These are phyloP conservation scores for Sporothrix schenckii DNA, from an alignment of 2,329 filamentous ascomycete species.

Conservation along the genomic window DNA sequence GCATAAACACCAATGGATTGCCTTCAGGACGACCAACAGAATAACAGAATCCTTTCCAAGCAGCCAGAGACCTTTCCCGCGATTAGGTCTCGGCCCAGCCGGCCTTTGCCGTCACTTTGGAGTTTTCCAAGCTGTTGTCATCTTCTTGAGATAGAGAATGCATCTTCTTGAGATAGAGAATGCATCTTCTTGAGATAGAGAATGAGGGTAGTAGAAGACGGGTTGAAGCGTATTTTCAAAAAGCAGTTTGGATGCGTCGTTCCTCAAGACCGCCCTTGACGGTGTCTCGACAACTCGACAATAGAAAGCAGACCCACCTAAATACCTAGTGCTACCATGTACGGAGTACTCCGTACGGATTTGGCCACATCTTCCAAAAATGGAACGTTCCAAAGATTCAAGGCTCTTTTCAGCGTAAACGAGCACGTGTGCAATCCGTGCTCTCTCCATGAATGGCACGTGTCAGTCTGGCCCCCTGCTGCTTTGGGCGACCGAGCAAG, in stretches of 20 bases:
- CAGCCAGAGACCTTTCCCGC: not conserved
- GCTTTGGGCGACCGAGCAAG: slow-evolving; percentile 12
- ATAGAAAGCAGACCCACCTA: not conserved
- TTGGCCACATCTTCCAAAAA: not conserved
- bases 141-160: not conserved
- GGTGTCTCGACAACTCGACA: not conserved
- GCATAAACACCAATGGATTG: slow-evolving; percentile 6
- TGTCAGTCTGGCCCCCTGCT: not conserved
- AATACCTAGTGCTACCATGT: not conserved
- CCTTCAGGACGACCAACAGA: not conserved
- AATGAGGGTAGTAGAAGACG: not conserved
- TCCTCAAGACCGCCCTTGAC: not conserved
- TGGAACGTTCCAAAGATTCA: not conserved
- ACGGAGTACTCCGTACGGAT: not conserved
- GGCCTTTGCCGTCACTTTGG: not conserved
- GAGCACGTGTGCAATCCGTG: not conserved
- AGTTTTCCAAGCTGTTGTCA: slow-evolving; percentile 5
- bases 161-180: not conserved
- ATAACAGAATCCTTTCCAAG: not conserved
- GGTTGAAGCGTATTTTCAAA: not conserved
- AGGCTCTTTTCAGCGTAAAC: not conserved
- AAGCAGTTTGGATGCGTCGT: too few species aligned
- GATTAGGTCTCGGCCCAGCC: not conserved
- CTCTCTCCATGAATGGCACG: slow-evolving; percentile 5
- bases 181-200: not conserved